These are phyloP conservation scores for Malus hybrid DNA, from an alignment of 331 rosid species.

Conservation along the genomic window DNA sequence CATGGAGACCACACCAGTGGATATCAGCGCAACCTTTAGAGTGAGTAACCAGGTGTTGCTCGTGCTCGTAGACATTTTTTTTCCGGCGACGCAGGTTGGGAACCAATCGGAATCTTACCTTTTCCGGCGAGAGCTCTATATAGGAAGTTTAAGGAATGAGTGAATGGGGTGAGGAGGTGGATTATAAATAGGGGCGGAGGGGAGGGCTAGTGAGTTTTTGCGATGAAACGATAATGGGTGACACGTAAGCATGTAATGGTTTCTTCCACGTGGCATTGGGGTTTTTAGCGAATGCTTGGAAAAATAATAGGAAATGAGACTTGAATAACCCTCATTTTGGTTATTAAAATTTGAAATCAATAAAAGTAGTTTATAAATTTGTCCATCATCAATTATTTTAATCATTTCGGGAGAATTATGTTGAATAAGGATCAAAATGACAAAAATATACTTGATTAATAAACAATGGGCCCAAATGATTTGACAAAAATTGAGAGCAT, in stretches of 20 bases:
- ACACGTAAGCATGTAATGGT: constrained; percentile 2
- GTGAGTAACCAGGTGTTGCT: constrained; percentile 31
- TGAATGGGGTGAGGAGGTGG: not conserved
- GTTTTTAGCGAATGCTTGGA: too few relatives aligned
- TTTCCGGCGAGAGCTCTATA: not conserved
- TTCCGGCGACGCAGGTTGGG: too few relatives aligned
- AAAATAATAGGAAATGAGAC: too few relatives aligned
- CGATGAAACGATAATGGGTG: not conserved
- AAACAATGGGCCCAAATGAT: too few relatives aligned
- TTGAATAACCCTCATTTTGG: too few relatives aligned
- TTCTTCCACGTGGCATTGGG: not conserved
- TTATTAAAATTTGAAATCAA: too few relatives aligned
- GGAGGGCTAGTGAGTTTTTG: not conserved
- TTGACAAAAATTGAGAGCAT: too few relatives aligned
- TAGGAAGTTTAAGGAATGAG: not conserved
- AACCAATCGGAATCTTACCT: not conserved
- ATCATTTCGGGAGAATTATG: too few relatives aligned
- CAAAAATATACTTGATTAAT: too few relatives aligned
- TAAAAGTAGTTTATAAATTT: too few relatives aligned
- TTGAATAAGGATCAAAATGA: too few relatives aligned
- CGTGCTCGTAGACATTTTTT: constrained; percentile 17
- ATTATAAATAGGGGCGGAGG: constrained; percentile 11
- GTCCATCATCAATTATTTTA: too few relatives aligned
- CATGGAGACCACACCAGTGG: constrained; percentile 46
- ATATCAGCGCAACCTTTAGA: constrained; percentile 39